Evolutionary conservation across 1,284 basidiomycete species (phyloP), one percentile per base, ranked within the genome.

Genomic region (Pisolithus thermaeus): DNA sequence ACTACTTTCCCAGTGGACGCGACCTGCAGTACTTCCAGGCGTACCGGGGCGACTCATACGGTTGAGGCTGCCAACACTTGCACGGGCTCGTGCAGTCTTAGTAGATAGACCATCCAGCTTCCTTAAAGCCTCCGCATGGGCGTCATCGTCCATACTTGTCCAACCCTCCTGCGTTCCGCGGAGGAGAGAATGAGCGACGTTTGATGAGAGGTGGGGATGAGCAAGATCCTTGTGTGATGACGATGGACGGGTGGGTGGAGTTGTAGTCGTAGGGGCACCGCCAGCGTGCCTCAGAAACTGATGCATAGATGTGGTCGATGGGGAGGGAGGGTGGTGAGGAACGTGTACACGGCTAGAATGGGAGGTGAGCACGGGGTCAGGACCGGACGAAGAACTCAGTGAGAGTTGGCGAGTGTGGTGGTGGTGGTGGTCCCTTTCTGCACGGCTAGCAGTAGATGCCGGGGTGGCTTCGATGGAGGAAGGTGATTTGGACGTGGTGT

Each of bases 41-140:
- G 88, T 91, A 3, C 78, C 79, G 35, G n/a, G 87, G 42, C 89
- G 83, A 65, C 88, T 91, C 38, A 80, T 74, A 60, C 80, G 76
- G 55, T 80, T 80, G 54, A 86, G 76, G 55, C 82, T 81, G 43
- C 80, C 74, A 48, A 87, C 71, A 60, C 86, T 87, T 8, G 84
- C 81, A 54, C 81, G 76, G 14, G 78, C 77, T 50, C 79, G 79
- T 18, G 84, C 80, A 38, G 77, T 84, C 59, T 90, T 92, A 6
- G 81, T 83, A 3, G 84, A 82, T 12, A 98, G 69, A 1, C 96
- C 96, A 62, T 99, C 97, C 23, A 99, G 73, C 70, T 97, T 97
- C 50, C 95, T 83, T 46, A 99, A 76, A 4, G 92, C 92, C 63
- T 97, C 93, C 3, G 84, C 88, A 2, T 96, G 95, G 16, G 87